phyloP scores from a whole-genome alignment of 331 rosid species.

The Malus hybrid region DNA sequence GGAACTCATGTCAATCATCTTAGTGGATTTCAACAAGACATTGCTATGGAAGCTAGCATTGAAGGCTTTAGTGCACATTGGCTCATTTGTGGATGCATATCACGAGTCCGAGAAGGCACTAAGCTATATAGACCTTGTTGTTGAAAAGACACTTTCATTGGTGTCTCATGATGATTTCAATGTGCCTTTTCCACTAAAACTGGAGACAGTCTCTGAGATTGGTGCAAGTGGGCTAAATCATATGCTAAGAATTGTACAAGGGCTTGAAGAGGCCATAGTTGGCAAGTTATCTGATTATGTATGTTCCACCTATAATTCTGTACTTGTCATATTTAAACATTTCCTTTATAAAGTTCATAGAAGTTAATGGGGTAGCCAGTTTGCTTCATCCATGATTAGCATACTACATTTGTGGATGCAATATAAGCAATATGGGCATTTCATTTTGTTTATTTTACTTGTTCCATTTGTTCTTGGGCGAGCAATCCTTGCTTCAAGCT shows the following conservation, averaged over 20 bases:
- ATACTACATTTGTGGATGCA: background rate
- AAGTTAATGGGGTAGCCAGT: constrained; percentile 4
- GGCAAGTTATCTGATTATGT: constrained; percentile 49
- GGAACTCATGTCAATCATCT: constrained; percentile 61
- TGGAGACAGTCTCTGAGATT: constrained; percentile 60
- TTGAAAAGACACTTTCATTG: constrained; percentile 49
- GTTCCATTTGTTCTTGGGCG: background rate
- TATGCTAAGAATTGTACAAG: constrained; percentile 65
- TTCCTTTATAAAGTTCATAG: constrained; percentile 2
- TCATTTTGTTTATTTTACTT: background rate
- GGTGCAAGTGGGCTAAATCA: constrained; percentile 61
- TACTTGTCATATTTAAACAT: constrained; percentile 6
- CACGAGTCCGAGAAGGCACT: constrained; percentile 50
- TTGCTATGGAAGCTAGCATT: constrained; percentile 61
- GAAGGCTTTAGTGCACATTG: constrained; percentile 64
- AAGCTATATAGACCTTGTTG: constrained; percentile 48
- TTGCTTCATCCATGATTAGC: background rate
- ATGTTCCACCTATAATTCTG: constrained; percentile 20
- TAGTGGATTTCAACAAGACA: constrained; percentile 37
- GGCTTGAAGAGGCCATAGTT: constrained; percentile 55
- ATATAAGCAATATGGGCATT: background rate
- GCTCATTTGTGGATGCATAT: constrained; percentile 47
- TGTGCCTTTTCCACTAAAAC: constrained; percentile 58
- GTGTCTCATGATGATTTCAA: constrained; percentile 41
- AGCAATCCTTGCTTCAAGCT: background rate